Evolutionary conservation across 169 alveolate genomes (phyloP), one percentile per base, ranked within the genome.

Genomic region (Eimeria necatrix): DNA sequence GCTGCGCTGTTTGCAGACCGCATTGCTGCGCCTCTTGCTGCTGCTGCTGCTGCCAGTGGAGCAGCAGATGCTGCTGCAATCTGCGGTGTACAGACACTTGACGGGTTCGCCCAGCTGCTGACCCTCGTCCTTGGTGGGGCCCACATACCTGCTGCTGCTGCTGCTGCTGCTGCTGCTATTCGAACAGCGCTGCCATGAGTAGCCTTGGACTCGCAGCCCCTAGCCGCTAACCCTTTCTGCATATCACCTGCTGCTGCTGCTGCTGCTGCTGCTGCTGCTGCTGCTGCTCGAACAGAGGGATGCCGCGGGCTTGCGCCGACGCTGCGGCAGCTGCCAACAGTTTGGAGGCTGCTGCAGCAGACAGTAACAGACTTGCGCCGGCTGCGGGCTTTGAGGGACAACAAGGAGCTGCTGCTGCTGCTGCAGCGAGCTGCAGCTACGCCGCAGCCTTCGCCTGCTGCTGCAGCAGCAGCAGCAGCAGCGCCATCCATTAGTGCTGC

Each of bases 381-480:
- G 10, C 51, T 53, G 73, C 32, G 74, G 70, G 73, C 90, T 10
- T 18, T 53, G 20, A 20, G 90, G 9, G 70, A 9, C 49, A 81
- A 51, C 52, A 53, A 22, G 52, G 90, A 81, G 73, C 90, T 81
- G 90, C 70, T 81, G 90, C 90, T 73, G 84, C 53, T 73, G 84
- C 53, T 73, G 84, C 84, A 9, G 7, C 8, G 32, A 10, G 76
- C 76, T n/a, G 76, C 76, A 10, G 76, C 76, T 64, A 5, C 86
- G 20, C 61, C 61, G 22, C 86, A 12, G 22, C 22, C 24, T 3
- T 32, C 86, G 64, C 86, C 22, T 12, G 2, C 32, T n/a, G 61
- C 9, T 32, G 76, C 41, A 64, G 76, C 18, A 64, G 41, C 32
- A 9, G 26, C 76, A 14, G 86, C 86, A 46, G 86, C 86, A 71